Evolutionary conservation across 306 rosid species (phyloP).

Genomic region (Glycine tomentella): DNA sequence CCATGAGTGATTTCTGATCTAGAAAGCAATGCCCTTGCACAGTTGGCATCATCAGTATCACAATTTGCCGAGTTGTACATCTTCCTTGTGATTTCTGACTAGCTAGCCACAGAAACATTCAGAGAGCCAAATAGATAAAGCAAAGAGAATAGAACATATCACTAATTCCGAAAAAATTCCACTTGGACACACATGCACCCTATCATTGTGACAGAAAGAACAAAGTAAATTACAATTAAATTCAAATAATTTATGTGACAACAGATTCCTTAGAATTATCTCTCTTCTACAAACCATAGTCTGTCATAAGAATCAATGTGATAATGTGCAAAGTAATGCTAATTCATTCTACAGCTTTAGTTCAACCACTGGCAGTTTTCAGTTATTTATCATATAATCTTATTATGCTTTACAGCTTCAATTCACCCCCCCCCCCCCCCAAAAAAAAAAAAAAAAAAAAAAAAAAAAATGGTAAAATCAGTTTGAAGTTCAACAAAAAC

Average conservation of each 20-base stretch:
- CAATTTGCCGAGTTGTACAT: conserved; percentile 62
- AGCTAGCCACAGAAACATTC: conserved; percentile 93
- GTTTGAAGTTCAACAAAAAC: not conserved
- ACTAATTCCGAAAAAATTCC: conserved; percentile 35
- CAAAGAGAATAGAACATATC: conserved; percentile 33
- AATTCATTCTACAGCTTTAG: conserved; percentile 11
- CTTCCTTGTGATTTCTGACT: conserved; percentile 97
- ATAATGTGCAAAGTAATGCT: not conserved
- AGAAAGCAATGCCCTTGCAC: conserved; percentile 74
- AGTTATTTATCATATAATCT: not conserved
- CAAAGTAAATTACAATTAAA: not conserved
- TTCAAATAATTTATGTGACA: not conserved
- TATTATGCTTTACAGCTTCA: not conserved
- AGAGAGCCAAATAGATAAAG: conserved; percentile 63
- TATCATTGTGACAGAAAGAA: not conserved
- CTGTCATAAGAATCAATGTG: not conserved
- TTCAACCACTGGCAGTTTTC: conserved; percentile 18
- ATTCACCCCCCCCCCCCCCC: not conserved
- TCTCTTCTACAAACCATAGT: too few relatives aligned
- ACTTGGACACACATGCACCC: not conserved
- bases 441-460: too few relatives aligned
- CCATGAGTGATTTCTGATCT: conserved; percentile 89
- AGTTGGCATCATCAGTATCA: conserved; percentile 67
- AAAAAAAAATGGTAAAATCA: too few relatives aligned
- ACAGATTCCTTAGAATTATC: not conserved